These are phyloP conservation scores for Atractiella rhizophila DNA, from an alignment of 768 basidiomycete genomes.

Conservation along the genomic window DNA sequence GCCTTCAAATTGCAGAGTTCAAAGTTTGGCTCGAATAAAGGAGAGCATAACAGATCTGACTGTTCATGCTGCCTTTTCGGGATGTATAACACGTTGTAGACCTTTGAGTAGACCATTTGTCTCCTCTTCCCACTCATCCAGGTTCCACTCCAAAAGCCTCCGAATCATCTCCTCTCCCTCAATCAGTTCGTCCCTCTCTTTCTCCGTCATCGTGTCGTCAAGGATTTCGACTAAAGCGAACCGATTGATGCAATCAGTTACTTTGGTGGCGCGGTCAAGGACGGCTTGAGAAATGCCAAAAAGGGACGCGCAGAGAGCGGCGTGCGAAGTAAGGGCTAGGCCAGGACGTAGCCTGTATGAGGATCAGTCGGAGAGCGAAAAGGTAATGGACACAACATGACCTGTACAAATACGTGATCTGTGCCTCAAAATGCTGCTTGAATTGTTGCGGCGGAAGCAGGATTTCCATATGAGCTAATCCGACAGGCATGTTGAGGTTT, in stretches of 20 bases:
- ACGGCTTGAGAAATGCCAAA: constrained; percentile 54
- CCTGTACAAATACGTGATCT: constrained; percentile 58
- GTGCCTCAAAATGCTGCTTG: constrained; percentile 25
- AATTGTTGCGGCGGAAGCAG: constrained; percentile 19
- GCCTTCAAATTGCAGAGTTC: too few species aligned
- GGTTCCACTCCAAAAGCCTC: constrained; percentile 51
- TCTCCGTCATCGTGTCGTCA: constrained; percentile 44
- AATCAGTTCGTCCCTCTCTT: constrained; percentile 39
- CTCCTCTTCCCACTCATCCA: too few species aligned
- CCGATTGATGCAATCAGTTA: constrained; percentile 38
- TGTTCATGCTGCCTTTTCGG: too few species aligned
- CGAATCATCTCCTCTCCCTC: constrained; percentile 50
- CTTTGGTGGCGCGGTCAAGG: constrained; percentile 45
- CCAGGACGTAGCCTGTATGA: constrained; percentile 41
- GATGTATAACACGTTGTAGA: too few species aligned
- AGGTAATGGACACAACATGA: background rate
- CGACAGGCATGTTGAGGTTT: constrained; percentile 31
- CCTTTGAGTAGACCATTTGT: too few species aligned
- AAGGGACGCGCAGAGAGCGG: constrained; percentile 57
- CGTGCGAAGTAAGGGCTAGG: constrained; percentile 50
- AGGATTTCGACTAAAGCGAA: constrained; percentile 44
- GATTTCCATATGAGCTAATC: constrained; percentile 72
- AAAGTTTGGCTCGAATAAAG: too few species aligned
- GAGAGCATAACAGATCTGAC: too few species aligned
- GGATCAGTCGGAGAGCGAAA: background rate